Evolutionary conservation across 176 grass and related monocot species (phyloP).

Genomic region (Rhynchospora pubera): DNA sequence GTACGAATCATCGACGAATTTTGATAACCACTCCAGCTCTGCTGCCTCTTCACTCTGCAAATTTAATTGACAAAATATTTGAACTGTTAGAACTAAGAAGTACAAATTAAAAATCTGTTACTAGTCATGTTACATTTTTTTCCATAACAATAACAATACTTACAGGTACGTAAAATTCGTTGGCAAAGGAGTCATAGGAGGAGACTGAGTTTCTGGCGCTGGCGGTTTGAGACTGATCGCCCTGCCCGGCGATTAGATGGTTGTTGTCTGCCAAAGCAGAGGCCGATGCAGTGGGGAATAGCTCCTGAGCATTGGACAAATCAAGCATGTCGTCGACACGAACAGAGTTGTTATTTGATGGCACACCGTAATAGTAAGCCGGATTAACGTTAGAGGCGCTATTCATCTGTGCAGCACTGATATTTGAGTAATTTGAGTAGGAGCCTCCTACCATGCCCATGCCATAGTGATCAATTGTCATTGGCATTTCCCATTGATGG

Average conservation of each 20-base stretch:
- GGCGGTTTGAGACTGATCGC: constrained; percentile 28
- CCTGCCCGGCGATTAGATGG: constrained; percentile 21
- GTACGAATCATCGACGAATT: constrained; percentile 98
- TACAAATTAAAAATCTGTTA: neutral
- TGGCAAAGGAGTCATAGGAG: constrained; percentile 61
- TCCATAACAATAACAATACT: constrained; percentile 4
- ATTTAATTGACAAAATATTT: neutral
- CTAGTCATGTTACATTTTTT: neutral
- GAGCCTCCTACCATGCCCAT: constrained; percentile 54
- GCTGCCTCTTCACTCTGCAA: constrained; percentile 82
- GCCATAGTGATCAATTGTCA: constrained; percentile 45
- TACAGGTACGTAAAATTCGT: constrained; percentile 94
- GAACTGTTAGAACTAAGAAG: neutral
- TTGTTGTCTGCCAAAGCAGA: neutral
- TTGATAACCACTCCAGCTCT: constrained; percentile 97
- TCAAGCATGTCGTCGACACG: constrained; percentile 74
- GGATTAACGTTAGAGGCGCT: constrained; percentile 15
- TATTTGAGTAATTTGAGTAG: constrained; percentile 29
- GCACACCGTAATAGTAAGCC: constrained; percentile 53
- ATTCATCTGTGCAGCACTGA: constrained; percentile 25
- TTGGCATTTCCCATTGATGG: constrained; percentile 69
- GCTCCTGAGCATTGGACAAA: constrained; percentile 64
- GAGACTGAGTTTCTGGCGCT: constrained; percentile 25
- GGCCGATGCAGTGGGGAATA: constrained; percentile 35
- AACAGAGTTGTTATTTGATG: constrained; percentile 40